Evolutionary conservation across 352 stramenopile species (phyloP), one percentile per base, ranked within the genome.

Genomic region (Aphanomyces astaci): DNA sequence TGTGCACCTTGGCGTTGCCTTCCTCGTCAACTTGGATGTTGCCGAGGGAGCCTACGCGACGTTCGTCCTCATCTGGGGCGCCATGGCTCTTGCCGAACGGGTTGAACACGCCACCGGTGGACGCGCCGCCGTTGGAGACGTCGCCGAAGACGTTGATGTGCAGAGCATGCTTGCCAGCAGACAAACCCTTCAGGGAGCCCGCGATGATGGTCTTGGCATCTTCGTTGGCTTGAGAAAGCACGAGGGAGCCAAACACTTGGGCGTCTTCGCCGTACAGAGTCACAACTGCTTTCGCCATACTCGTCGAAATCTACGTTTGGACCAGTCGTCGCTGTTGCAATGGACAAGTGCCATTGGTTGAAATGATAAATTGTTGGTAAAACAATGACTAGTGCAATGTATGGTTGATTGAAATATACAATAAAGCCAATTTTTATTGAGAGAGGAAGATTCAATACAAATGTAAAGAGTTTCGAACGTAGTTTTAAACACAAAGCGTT

Each of bases 1-100:
- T 88, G 73, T 98, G 80, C 46, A 99, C 87, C 70, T 84, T 86
- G 66, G 76, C 88, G 39, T 77, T 82, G 75, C 96, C 95, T 68
- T 97, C 82, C 30, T 96, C 94, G 55, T 75, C 72, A 17, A 72
- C 86, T 63, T 92, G 81, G 28, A 97, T 73, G 77, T 98, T 97
- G 75, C 95, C 95, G 48, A 99, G 81, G 68, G 90, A 93, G 59
- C 96, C 96, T 3, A 98, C 95, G 72, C 97, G 97, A 63, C 96
- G 85, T 71, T 98, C 93, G 60, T 98, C 95, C 76, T 98, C 96
- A 55, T 97, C 86, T 3, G 96, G 96, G 13, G 80, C 86, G 45
- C 96, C 96, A 78, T 99, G 96, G 79, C 96, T 98, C 81, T 98
- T 98, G 82, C 94, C 94, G 78, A 98, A 98, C 55, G 95, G 96